Percentiles rank a stretch among this genome's conserved stretches.
Evolutionary conservation across 2,329 filamentous ascomycete genomes (phyloP).

Genomic region (Akanthomyces lecanii): DNA sequence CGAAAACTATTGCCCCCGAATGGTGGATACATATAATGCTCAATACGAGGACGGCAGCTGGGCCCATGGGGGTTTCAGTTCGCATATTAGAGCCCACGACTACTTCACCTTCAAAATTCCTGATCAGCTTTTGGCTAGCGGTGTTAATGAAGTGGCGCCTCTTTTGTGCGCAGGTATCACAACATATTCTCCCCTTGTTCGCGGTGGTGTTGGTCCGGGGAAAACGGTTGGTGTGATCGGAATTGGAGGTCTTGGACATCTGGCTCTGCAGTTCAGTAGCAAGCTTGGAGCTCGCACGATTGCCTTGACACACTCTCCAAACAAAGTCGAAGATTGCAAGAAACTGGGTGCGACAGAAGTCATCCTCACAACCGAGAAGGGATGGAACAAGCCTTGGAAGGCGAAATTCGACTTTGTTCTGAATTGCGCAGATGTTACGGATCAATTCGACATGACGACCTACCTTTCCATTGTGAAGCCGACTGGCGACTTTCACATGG

Average conservation of each 20-base stretch:
- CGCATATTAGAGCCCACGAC: conserved; percentile 46
- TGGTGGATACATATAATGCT: conserved; percentile 54
- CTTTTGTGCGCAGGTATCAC: conserved; percentile 78
- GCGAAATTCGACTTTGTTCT: conserved; percentile 49
- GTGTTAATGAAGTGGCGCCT: conserved; percentile 39
- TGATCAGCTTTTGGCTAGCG: conserved; percentile 35
- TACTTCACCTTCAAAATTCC: conserved; percentile 59
- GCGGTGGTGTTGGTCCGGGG: conserved; percentile 64
- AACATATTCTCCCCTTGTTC: conserved; percentile 62
- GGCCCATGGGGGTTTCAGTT: conserved; percentile 60
- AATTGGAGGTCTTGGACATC: conserved; percentile 69
- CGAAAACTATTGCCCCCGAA: conserved; percentile 46
- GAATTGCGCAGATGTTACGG: conserved; percentile 45
- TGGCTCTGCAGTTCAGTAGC: conserved; percentile 55
- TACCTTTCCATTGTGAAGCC: conserved; percentile 51
- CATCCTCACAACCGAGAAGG: conserved; percentile 43
- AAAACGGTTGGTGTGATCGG: conserved; percentile 69
- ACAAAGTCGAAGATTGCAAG: conserved; percentile 56
- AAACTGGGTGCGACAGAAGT: conserved; percentile 59
- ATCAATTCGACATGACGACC: conserved; percentile 50
- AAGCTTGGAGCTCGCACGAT: conserved; percentile 60
- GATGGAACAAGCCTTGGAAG: conserved; percentile 54
- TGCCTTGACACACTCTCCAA: conserved; percentile 56
- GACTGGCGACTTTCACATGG: conserved; percentile 53
- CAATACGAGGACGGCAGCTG: conserved; percentile 50